Base-by-base conservation (phyloP, 2,329 filamentous ascomycete genomes). In the Penicillium sp. region DNA sequence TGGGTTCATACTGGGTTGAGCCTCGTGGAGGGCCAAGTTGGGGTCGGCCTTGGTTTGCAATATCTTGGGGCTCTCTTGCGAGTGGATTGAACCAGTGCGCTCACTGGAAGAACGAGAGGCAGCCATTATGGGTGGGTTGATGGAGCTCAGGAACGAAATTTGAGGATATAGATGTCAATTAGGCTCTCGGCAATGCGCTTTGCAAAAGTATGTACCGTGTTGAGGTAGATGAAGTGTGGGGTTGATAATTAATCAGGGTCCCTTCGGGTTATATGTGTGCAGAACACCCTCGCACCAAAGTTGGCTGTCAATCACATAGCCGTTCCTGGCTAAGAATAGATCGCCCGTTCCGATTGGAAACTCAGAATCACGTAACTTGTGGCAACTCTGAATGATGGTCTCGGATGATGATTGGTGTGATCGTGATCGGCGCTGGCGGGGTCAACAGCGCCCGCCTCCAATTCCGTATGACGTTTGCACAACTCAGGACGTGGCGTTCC, bases 21-120 rank as follows among this genome's bases (percentile, higher is more conserved):
- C 85, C 74, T 96, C 91, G 59, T 81, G 86, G 71, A 95, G 87
- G 58, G 91, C 91, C 71, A 90, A 76, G 57, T 88, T 90, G 31
- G 91, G 91, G 71, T 96, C 90, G 31, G 90, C 88, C 78, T 94
- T 95, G 70, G 81, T 86, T 62, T 89, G 85, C 63, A 90, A 63
- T 5, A 51, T 59, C 45, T 63, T 65, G 26, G 53, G 59, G 49
- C 57, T 58, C 6, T 62, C 56, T 3, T 59, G 52, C n/a, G 61
- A 65, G 21, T 61, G 41, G 28, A 66, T 51, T 4, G 64, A 67
- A 43, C 58, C 61, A 29, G 56, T 57, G 33, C 56, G 58, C 18
- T 65, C 58, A 44, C 61, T 67, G 29, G 65, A 62, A 9, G 58
- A 28, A 42, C 60, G 49, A 31, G 58, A 60, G 16, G 60, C 53